Evolutionary conservation across 306 rosid genomes (phyloP).

Genomic region (Trifolium dubium): DNA sequence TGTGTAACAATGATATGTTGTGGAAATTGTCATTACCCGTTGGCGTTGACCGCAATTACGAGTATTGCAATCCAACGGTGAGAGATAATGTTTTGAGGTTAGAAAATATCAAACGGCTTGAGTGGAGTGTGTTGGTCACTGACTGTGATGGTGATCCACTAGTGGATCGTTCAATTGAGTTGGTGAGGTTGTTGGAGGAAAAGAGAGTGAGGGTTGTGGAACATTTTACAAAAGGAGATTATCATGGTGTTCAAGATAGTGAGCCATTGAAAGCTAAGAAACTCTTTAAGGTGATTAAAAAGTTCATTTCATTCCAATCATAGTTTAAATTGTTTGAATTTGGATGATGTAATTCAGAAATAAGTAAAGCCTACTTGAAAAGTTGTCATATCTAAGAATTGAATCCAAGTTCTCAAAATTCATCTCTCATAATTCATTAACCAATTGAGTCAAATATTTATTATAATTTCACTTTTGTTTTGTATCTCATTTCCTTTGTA

Average conservation of each 20-base stretch:
- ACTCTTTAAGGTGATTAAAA: conserved; percentile 25
- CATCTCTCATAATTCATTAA: too few relatives aligned
- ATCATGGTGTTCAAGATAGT: conserved; percentile 47
- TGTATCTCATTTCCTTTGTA: too few relatives aligned
- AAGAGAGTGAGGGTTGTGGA: conserved; percentile 48
- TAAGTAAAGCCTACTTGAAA: too few relatives aligned
- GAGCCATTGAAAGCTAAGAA: conserved; percentile 41
- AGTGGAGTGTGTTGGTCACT: conserved; percentile 49
- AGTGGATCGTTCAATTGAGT: conserved; percentile 51
- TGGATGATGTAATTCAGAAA: too few relatives aligned
- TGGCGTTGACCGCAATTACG: conserved; percentile 58
- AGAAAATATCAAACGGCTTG: conserved; percentile 30
- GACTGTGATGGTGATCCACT: conserved; percentile 63
- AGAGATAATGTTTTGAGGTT: conserved; percentile 3
- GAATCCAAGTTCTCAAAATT: too few relatives aligned
- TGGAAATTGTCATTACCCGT: conserved; percentile 58
- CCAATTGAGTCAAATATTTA: too few relatives aligned
- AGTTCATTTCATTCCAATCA: conserved; percentile 18
- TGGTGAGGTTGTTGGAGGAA: conserved; percentile 42
- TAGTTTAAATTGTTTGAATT: too few relatives aligned
- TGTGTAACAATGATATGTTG: conserved; percentile 32
- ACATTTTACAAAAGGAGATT: conserved; percentile 47
- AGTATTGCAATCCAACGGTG: conserved; percentile 56
- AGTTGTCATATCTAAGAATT: too few relatives aligned
- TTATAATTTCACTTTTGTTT: too few relatives aligned